Percentiles rank a stretch among this genome's conserved stretches.
These are phyloP conservation scores for Naganishia onofrii DNA, from an alignment of 768 basidiomycete genomes.

Conservation along the genomic window DNA sequence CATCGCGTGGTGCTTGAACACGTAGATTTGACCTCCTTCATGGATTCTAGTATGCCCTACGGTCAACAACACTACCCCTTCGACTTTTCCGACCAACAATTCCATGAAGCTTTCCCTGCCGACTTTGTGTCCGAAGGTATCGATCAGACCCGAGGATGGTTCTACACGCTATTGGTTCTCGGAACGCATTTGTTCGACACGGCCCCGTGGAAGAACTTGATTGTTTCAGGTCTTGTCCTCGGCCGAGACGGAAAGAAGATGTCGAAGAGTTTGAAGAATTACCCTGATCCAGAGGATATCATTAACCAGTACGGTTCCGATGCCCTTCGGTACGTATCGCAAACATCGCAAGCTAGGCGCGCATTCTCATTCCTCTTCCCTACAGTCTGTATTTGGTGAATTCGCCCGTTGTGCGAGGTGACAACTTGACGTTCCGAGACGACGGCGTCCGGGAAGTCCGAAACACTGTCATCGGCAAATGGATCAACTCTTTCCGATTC, in stretches of 20 bases:
- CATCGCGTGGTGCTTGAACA: not conserved
- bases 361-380: not conserved
- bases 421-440: slow-evolving; percentile 96
- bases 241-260: slow-evolving; percentile 98
- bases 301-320: slow-evolving; percentile 92
- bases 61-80: slow-evolving; percentile 97
- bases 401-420: slow-evolving; percentile 95
- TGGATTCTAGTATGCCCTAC: slow-evolving; percentile 82
- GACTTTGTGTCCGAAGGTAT: slow-evolving; percentile 98
- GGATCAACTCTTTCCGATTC: slow-evolving; percentile 99
- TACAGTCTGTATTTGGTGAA: slow-evolving; percentile 94
- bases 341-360: not conserved
- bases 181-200: slow-evolving; percentile 90
- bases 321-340: slow-evolving; percentile 67
- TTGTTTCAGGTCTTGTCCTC: slow-evolving; percentile 90
- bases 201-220: slow-evolving; percentile 98
- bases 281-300: slow-evolving; percentile 89
- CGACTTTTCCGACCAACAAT: slow-evolving; percentile 73
- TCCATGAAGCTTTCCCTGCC: slow-evolving; percentile 82
- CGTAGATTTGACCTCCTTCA: not conserved
- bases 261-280: slow-evolving; percentile 96
- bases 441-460: slow-evolving; percentile 96
- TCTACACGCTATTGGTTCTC: slow-evolving; percentile 93
- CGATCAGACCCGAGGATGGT: slow-evolving; percentile 99
- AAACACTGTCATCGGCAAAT: slow-evolving; percentile 91